These are phyloP conservation scores for Trypanosoma brucei DNA, from an alignment of 208 protist species.

Conservation along the genomic window DNA sequence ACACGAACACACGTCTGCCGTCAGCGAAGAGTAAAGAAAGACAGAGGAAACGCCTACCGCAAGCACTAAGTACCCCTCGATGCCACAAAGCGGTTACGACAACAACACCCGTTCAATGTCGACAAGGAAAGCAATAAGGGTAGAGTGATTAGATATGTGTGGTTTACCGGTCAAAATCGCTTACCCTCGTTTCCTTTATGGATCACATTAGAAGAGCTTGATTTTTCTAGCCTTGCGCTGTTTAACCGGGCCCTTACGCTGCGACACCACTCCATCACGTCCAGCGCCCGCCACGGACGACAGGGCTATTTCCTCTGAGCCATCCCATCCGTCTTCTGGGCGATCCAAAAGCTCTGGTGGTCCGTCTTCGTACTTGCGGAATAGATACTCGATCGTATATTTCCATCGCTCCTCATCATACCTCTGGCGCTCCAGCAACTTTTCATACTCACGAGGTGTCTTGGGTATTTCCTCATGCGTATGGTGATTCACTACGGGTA, in stretches of 20 bases:
- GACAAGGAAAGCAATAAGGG: too few species aligned
- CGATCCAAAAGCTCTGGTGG: conserved; percentile 76
- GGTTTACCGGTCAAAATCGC: neutral
- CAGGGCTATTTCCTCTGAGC: conserved; percentile 41
- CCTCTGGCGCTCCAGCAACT: conserved; percentile 79
- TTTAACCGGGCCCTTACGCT: conserved; percentile 77
- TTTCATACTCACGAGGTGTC: conserved; percentile 66
- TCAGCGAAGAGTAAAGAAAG: too few species aligned
- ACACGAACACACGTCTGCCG: too few species aligned
- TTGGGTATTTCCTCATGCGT: conserved; percentile 85
- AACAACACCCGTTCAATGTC: too few species aligned
- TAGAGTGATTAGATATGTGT: too few species aligned
- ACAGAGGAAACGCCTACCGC: too few species aligned
- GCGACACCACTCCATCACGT: conserved; percentile 33
- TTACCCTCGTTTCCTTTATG: neutral
- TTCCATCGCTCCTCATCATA: conserved; percentile 88
- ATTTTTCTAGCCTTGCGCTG: conserved; percentile 88
- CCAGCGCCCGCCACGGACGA: conserved; percentile 21
- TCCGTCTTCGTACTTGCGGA: conserved; percentile 77
- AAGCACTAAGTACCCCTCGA: too few species aligned
- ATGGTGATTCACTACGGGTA: conserved; percentile 72
- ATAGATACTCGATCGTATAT: conserved; percentile 88
- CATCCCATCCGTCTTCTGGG: conserved; percentile 67
- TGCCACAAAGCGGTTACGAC: too few species aligned
- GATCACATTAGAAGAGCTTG: conserved; percentile 65